A percentile compares a stretch with the other conserved stretches of the same genome.
These are phyloP conservation scores for Ilex aquifolium DNA, from an alignment of 257 asterid species.

Conservation along the genomic window DNA sequence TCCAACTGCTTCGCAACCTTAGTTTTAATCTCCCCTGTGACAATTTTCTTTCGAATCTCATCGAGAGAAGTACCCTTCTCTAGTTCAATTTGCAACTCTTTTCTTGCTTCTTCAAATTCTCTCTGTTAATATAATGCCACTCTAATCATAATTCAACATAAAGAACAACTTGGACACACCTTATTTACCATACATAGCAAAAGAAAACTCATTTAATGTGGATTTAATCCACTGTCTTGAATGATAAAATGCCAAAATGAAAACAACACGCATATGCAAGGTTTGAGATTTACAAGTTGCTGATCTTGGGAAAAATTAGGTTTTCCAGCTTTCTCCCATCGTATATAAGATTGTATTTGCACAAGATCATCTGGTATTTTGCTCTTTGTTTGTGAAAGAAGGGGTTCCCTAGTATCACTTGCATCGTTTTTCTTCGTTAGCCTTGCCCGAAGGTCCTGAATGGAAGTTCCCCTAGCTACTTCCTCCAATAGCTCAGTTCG, in stretches of 20 bases:
- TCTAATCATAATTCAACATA: slow-evolving; percentile 1
- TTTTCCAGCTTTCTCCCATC: slow-evolving; percentile 95
- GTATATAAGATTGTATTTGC: slow-evolving; percentile 66
- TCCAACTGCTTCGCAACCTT: slow-evolving; percentile 50
- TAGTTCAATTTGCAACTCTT: slow-evolving; percentile 70
- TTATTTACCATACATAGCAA: no score
- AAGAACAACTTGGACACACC: no score
- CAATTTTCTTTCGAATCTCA: slow-evolving; percentile 49
- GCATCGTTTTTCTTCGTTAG: slow-evolving; percentile 42
- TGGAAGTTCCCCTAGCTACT: slow-evolving; percentile 66
- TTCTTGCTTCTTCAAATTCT: slow-evolving; percentile 89
- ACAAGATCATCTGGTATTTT: slow-evolving; percentile 65
- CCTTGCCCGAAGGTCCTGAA: slow-evolving; percentile 63
- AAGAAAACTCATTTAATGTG: no score
- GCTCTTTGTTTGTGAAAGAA: slow-evolving; percentile 40
- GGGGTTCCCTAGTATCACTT: slow-evolving; percentile 34
- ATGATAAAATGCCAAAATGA: neutral
- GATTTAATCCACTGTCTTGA: no score
- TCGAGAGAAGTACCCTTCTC: slow-evolving; percentile 63
- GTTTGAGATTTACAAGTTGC: slow-evolving; percentile 55
- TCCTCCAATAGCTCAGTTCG: slow-evolving; percentile 82
- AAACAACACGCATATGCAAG: slow-evolving; percentile 10
- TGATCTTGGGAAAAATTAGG: slow-evolving; percentile 72
- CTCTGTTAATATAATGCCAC: slow-evolving; percentile 39
- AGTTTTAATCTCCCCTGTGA: slow-evolving; percentile 61